Base-by-base conservation (phyloP, 768 basidiomycete genomes). In the Hirschioporus abietinus region DNA sequence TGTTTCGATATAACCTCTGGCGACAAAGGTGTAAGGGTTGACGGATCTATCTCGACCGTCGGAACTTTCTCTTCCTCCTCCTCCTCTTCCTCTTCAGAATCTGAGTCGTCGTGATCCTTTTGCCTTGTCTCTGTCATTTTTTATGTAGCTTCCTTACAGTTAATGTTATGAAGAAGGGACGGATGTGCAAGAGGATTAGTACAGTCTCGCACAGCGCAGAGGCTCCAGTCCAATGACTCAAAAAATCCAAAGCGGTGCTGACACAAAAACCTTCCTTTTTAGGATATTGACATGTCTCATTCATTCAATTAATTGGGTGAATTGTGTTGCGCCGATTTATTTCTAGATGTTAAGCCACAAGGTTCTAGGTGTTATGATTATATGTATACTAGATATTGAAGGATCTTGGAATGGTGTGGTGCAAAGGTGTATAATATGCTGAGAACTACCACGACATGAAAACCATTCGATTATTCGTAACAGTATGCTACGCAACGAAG, bases 1-100 rank as follows among this genome's bases (percentile, higher is more conserved):
- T 94, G 92, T 84, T 93, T 94, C 70, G 92, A 91, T 74, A 94
- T 94, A 71, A 95, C 92, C 74, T 94, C 87, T 35, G 93, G 93
- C 18, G 92, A 93, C 62, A 97, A 83, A 66, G 95, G 92, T 20
- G 93, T 93, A 73, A 97, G 82, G 74, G 86, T 92, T 52, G 91
- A 83, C 18, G 84, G 79, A 81, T 96, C 95, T 73, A 97, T 78
- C 35, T 96, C 86, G 71, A 96, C 78, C 68, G 84, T 81, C 27
- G 87, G 87, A 72, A 90, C 69, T 34, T 77, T 75, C 63, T 89
- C 88, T 23, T 81, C 74, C 10, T 74, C 79, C 58, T 82, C 83
- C 24, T 86, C 86, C 58, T 87, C 87, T 63, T 89, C 88, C 26
- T 80, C 82, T 69, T 90, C 89, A 8, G 87, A 89, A 8, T 90